These are phyloP conservation scores for Fusarium subtropicale DNA, from an alignment of 2,329 filamentous ascomycete genomes.

Conservation along the genomic window DNA sequence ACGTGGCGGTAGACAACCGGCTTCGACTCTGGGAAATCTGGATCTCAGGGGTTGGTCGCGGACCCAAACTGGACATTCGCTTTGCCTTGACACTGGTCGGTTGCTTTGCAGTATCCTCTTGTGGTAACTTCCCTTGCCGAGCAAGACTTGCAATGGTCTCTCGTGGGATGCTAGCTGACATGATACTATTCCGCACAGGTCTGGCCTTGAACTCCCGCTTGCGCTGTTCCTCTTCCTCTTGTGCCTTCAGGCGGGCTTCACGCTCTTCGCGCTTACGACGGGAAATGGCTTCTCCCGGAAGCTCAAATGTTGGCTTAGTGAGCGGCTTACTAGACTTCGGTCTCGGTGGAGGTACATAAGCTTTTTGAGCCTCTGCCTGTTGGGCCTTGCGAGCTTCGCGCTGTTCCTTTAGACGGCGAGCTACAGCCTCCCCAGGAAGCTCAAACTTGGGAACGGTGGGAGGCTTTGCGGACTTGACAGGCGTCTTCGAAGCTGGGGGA, in stretches of 20 bases:
- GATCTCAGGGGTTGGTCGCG: conserved; percentile 15
- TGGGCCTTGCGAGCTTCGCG: conserved; percentile 64
- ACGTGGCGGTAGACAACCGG: conserved; percentile 42
- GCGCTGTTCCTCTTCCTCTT: conserved; percentile 70
- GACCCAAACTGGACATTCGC: conserved; percentile 41
- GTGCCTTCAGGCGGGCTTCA: conserved; percentile 64
- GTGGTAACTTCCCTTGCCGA: conserved; percentile 59
- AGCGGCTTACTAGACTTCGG: conserved; percentile 64
- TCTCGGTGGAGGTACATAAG: conserved; percentile 56
- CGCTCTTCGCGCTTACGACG: conserved; percentile 66
- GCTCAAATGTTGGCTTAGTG: conserved; percentile 68
- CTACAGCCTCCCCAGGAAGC: conserved; percentile 71
- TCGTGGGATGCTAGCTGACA: conserved; percentile 59
- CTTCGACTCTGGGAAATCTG: conserved; percentile 44
- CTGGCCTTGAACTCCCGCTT: conserved; percentile 73
- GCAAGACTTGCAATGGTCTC: conserved; percentile 69
- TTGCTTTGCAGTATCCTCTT: conserved; percentile 40
- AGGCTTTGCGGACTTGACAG: conserved; percentile 65
- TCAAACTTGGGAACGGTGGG: conserved; percentile 69
- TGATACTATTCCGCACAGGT: conserved; percentile 62
- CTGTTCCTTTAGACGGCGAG: conserved; percentile 68
- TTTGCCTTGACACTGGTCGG: conserved; percentile 38
- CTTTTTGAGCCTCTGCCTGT: conserved; percentile 51
- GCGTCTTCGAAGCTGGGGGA: conserved; percentile 54
- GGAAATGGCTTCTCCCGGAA: conserved; percentile 72